Base-by-base conservation (phyloP, 257 asterid genomes). In the Solanum paucissectum region DNA sequence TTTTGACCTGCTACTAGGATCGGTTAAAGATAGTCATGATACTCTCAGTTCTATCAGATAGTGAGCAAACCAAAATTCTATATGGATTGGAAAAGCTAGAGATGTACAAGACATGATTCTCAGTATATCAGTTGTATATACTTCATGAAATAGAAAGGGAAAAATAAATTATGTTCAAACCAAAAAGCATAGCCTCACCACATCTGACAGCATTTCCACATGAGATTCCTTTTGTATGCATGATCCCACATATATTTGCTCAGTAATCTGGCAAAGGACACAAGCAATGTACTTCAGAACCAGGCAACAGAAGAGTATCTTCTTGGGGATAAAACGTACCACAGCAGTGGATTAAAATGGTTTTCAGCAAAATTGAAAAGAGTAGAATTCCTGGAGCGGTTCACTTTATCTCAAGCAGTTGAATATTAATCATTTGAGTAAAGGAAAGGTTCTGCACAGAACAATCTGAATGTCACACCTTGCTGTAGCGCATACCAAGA, bases 231-330 rank as follows among this genome's bases (percentile, higher is more conserved):
- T 92, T 92, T 95, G 98, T 83, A 97, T 94, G 84, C 99, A 97
- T 37, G 99, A 97, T 38, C 99, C 99, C 46, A 96, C 98, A 82
- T 93, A 95, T 85, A 96, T 95, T 92, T 97, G 99, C 91, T 97
- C 99, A 11, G 99, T 97, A 91, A 97, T 95, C 99, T 97, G 89
- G 79, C 88, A 89, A 34, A 52, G 52, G 32, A 46, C n/a, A 23
- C 66, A 82, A 52, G 32, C 66, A 82, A 82, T 82, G 69, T 82
- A 32, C 86, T 34, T 86, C 88, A 72, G 82, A 72, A 86, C 34
- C 29, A 69, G 52, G 83, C 25, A 86, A 21, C 64, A 32, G 27
- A 46, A 71, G 29, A 86, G 72, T 36, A n/a, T 52, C 88, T 21
- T 21, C 29, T 73, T 46, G 85, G 18, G 34, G 23, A 73, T 7